Evolutionary conservation across 768 basidiomycete genomes (phyloP).

Genomic region (Termitomyces titanicus): DNA sequence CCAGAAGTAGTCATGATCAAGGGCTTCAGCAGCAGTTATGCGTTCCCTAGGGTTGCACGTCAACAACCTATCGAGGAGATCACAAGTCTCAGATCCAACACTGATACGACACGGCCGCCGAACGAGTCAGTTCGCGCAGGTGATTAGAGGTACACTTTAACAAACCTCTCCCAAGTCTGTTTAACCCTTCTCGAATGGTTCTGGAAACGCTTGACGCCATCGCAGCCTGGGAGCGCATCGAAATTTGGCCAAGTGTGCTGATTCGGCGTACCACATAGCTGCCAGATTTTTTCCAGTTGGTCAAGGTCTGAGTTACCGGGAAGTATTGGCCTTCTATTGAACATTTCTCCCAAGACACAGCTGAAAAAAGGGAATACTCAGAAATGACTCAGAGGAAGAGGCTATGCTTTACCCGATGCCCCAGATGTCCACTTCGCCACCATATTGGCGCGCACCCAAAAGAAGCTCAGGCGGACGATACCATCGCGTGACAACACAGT

Average conservation of each 20-base stretch:
- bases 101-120: constrained; percentile 29
- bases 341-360: constrained; percentile 98
- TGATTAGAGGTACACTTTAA: constrained; percentile 6
- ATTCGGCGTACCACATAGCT: constrained; percentile 84
- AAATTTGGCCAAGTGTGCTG: constrained; percentile 79
- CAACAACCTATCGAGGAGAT: constrained; percentile 79
- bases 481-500: constrained; percentile 94
- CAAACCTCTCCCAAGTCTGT: constrained; percentile 57
- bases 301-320: constrained; percentile 88
- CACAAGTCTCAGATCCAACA: constrained; percentile 69
- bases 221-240: constrained; percentile 73
- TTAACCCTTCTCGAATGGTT: constrained; percentile 53
- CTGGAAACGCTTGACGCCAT: constrained; percentile 66
- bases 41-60: constrained; percentile 81
- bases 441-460: constrained; percentile 85
- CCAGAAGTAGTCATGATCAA: constrained; percentile 96
- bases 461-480: constrained; percentile 92
- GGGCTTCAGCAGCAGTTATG: constrained; percentile 79
- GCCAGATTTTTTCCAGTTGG: constrained; percentile 87
- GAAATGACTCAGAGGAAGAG: not conserved
- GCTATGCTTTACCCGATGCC: constrained; percentile 74
- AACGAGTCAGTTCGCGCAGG: constrained; percentile 7
- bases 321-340: constrained; percentile 79
- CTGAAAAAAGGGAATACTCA: constrained; percentile 33
- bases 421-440: constrained; percentile 96